Percentiles rank a stretch among this genome's conserved stretches.
These are phyloP conservation scores for Fimicolochytrium jonesii DNA, from an alignment of 192 early-diverging fungal species.

Conservation along the genomic window DNA sequence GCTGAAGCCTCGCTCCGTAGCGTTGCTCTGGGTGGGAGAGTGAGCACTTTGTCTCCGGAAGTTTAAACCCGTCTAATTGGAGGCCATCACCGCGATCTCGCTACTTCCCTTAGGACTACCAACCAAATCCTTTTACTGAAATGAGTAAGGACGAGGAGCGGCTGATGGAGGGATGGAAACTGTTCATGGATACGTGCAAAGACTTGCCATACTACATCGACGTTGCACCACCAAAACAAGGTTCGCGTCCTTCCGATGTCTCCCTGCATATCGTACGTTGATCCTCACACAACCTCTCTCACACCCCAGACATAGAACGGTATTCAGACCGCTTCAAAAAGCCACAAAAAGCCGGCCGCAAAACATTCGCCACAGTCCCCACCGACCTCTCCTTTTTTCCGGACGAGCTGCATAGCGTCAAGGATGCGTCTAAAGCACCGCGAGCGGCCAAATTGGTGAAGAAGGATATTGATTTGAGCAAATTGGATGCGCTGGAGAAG, in stretches of 20 bases:
- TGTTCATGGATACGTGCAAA: not conserved
- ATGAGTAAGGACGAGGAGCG: not conserved
- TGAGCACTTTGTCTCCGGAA: too few relatives aligned
- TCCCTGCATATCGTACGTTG: too few relatives aligned
- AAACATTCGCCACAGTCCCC: slow-evolving; percentile 4
- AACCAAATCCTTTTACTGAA: slow-evolving; percentile 11
- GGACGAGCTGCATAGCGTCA: slow-evolving; percentile 19
- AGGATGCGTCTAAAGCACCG: slow-evolving; percentile 5
- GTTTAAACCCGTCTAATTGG: not conserved
- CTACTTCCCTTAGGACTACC: slow-evolving; percentile 12
- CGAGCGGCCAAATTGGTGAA: slow-evolving; percentile 3
- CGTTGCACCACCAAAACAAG: slow-evolving; percentile 21
- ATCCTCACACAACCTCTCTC: too few relatives aligned
- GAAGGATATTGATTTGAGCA: slow-evolving; percentile 10
- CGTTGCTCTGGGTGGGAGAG: too few relatives aligned
- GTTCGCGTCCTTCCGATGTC: too few relatives aligned
- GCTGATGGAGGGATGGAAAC: not conserved
- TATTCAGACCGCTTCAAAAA: slow-evolving; percentile 16
- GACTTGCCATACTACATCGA: slow-evolving; percentile 22
- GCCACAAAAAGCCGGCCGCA: not conserved
- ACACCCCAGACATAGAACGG: slow-evolving; percentile 21
- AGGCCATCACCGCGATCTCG: not conserved
- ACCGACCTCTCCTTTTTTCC: slow-evolving; percentile 21
- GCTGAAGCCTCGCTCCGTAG: too few relatives aligned
- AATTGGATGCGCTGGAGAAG: slow-evolving; percentile 10